A percentile compares a stretch with the other conserved stretches of the same genome.
Conservation (phyloP, 768 basidiomycete species). For the Gelatoporia subvermispora region DNA sequence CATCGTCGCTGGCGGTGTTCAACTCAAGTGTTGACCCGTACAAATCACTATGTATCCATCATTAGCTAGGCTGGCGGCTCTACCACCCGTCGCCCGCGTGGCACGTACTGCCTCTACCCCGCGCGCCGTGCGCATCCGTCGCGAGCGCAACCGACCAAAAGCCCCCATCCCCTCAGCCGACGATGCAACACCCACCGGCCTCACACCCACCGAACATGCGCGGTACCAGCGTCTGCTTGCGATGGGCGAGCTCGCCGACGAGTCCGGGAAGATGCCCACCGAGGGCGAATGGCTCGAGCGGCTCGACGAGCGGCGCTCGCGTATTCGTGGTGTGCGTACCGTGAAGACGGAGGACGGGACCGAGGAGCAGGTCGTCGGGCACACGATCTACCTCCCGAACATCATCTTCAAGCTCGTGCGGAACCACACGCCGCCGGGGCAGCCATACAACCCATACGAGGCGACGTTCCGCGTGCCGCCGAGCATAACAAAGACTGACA, state of each 20-base stretch:
- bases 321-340: slow-evolving; percentile 59
- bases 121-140: slow-evolving; percentile 66
- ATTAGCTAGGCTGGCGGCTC: slow-evolving; percentile 33
- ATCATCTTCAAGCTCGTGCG: slow-evolving; percentile 76
- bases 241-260: slow-evolving; percentile 41
- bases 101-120: slow-evolving; percentile 72
- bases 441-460: slow-evolving; percentile 90
- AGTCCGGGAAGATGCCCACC: slow-evolving; percentile 31
- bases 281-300: slow-evolving; percentile 56
- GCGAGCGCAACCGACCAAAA: slow-evolving; percentile 41
- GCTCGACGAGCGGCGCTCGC: slow-evolving; percentile 53
- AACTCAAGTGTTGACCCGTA: no score
- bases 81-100: slow-evolving; percentile 34
- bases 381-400: slow-evolving; percentile 88
- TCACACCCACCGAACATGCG: slow-evolving; percentile 61
- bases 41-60: slow-evolving; percentile 30
- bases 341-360: slow-evolving; percentile 32
- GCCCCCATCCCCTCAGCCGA: slow-evolving; percentile 28
- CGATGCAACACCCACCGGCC: slow-evolving; percentile 49
- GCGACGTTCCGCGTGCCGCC: slow-evolving; percentile 92
- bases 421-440: slow-evolving; percentile 69
- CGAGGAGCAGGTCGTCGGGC: slow-evolving; percentile 61
- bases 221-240: slow-evolving; percentile 56
- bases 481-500: slow-evolving; percentile 87
- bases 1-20: no score